Evolutionary conservation across 2,329 filamentous ascomycete genomes (phyloP), one percentile per base, ranked within the genome.

Genomic region (Trichoderma sp.): DNA sequence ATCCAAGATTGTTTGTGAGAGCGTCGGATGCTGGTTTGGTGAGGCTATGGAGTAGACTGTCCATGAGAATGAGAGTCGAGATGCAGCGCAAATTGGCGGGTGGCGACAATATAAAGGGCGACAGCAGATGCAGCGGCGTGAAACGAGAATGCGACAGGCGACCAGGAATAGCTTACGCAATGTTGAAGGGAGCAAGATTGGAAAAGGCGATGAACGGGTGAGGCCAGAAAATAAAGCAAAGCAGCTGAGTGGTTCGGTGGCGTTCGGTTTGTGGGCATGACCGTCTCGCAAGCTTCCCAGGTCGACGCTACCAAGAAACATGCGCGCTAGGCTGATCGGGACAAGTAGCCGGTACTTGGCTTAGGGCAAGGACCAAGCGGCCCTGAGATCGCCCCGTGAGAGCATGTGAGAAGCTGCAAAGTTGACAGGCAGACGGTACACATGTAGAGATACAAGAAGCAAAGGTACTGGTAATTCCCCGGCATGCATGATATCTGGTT

Each of bases 51-150:
- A 71, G 68, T 71, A 67, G 58, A 73, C 62, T 64, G 68, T 73
- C 71, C 71, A 73, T 73, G 68, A 64, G 71, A 73, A 73, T 73
- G 68, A 64, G 71, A 73, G 55, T 63, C 32, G 23, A 66, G 61
- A 66, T 57, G 34, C 58, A 34, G 61, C 57, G 26, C 36, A 59
- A 26, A 47, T 39, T 70, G 64, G 43, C 7, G 55, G 68, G n/a
- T 36, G 43, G 32, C 43, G 30, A 47, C 62, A 30, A 53, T 12
- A 39, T n/a, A 53, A 53, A 66, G 36, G 30, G 43, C 58, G 67
- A 66, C 20, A 55, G 71, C 47, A 62, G 12, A 6, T 13, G 63
- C 23, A 23, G 34, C 57, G 32, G 47, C 30, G 59, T 55, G 23
- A 36, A 30, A 30, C 6, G 39, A 55, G 43, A 32, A 50, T 50